These are phyloP conservation scores for Populus deltoides DNA, from an alignment of 345 rosid species.

Conservation along the genomic window DNA sequence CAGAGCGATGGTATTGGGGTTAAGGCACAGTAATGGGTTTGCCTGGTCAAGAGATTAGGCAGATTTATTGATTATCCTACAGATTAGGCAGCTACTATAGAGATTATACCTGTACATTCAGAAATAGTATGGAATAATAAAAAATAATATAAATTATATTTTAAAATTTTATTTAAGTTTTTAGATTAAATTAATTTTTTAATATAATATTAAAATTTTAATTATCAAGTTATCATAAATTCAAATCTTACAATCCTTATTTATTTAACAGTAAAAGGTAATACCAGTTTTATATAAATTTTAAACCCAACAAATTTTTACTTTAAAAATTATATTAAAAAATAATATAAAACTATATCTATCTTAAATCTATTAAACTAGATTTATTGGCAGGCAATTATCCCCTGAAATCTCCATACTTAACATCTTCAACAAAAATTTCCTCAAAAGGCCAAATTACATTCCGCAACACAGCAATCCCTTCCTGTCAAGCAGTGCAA, in stretches of 20 bases:
- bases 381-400: background rate
- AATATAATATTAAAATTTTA: too few species aligned
- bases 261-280: too few species aligned
- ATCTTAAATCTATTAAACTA: too few species aligned
- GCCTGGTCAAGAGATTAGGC: background rate
- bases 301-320: accelerated
- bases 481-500: background rate
- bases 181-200: too few species aligned
- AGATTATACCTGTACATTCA: background rate
- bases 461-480: background rate
- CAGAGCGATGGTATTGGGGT: background rate
- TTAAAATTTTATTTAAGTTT: too few species aligned
- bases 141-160: too few species aligned
- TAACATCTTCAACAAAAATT: background rate
- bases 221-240: accelerated
- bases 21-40: background rate
- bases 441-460: background rate
- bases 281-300: too few species aligned
- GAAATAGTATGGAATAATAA: too few species aligned
- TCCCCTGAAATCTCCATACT: background rate
- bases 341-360: too few species aligned
- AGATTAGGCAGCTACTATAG: background rate
- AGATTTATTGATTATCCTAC: background rate
- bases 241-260: too few species aligned
- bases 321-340: too few species aligned